These are phyloP conservation scores for Aphanomyces cochlioides DNA, from an alignment of 352 stramenopile species.

Conservation along the genomic window DNA sequence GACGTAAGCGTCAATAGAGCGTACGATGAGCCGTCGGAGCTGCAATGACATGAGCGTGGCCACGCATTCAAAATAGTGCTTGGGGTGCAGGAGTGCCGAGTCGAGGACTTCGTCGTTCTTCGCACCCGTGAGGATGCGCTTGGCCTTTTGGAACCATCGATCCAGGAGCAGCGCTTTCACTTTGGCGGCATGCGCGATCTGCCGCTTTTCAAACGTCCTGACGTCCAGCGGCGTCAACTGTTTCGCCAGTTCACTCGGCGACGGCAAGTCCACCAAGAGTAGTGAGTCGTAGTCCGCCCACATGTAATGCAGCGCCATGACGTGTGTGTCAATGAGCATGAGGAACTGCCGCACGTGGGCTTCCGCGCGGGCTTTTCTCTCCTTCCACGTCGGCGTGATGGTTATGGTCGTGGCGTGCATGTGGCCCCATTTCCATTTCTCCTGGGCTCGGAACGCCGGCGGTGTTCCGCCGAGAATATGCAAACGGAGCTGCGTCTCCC, in stretches of 20 bases:
- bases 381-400: conserved; percentile 8
- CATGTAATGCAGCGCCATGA: conserved; percentile 54
- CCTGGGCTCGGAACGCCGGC: conserved; percentile 40
- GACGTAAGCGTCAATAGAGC: conserved; percentile 60
- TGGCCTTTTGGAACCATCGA: conserved; percentile 53
- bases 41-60: conserved; percentile 71
- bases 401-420: conserved; percentile 30
- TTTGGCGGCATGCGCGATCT: conserved; percentile 47
- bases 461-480: conserved; percentile 51
- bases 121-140: conserved; percentile 39
- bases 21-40: conserved; percentile 56
- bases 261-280: conserved; percentile 49
- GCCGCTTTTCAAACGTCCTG: conserved; percentile 47
- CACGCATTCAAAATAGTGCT: conserved; percentile 61
- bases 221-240: conserved; percentile 42
- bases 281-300: conserved; percentile 58
- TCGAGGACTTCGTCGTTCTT: conserved; percentile 28
- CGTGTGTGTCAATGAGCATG: conserved; percentile 47
- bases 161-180: conserved; percentile 51
- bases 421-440: conserved; percentile 66
- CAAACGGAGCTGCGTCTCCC: conserved; percentile 42
- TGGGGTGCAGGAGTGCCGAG: conserved; percentile 21
- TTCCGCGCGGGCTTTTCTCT: conserved; percentile 7
- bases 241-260: conserved; percentile 32
- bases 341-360: conserved; percentile 31